Percentiles rank a stretch among this genome's conserved stretches.
These are phyloP conservation scores for Scheffersomyces coipomensis DNA, from an alignment of 805 yeast genomes.

Conservation along the genomic window DNA sequence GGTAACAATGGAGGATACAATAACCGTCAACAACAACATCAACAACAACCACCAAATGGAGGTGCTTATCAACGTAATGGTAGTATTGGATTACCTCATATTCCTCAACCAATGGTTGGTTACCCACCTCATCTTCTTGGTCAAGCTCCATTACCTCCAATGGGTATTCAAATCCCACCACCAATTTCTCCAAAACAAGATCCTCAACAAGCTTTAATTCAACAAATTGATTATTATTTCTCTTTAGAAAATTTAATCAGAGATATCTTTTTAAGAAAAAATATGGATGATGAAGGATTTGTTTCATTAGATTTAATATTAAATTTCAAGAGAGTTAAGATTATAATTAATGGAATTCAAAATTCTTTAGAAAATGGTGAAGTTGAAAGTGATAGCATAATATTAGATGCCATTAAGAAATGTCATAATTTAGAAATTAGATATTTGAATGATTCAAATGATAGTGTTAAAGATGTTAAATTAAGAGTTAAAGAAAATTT, in stretches of 20 bases:
- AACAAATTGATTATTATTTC: constrained; percentile 88
- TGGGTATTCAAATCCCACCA: constrained; percentile 38
- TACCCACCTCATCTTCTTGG: constrained; percentile 6
- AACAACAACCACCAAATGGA: constrained; percentile 15
- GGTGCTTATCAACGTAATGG: constrained; percentile 7
- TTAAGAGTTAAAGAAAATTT: constrained; percentile 60
- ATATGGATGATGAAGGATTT: constrained; percentile 78
- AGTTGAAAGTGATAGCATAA: constrained; percentile 22
- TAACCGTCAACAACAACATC: constrained; percentile 21
- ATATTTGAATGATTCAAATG: constrained; percentile 30
- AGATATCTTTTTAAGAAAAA: constrained; percentile 78
- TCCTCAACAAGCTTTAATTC: constrained; percentile 42
- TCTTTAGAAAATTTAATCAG: constrained; percentile 82
- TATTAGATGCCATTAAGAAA: constrained; percentile 53
- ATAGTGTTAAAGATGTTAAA: constrained; percentile 45
- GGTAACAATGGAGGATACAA: constrained; percentile 17
- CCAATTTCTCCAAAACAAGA: constrained; percentile 48
- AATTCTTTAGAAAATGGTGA: constrained; percentile 27
- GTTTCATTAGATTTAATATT: constrained; percentile 62
- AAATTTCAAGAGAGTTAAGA: constrained; percentile 72
- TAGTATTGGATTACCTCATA: constrained; percentile 8
- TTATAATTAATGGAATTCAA: constrained; percentile 41
- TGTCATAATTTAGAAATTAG: constrained; percentile 53
- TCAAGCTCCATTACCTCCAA: constrained; percentile 10
- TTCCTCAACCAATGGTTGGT: constrained; percentile 3